Conservation (phyloP, 495 filamentous ascomycete genomes). For the Hamigera avellanea region DNA sequence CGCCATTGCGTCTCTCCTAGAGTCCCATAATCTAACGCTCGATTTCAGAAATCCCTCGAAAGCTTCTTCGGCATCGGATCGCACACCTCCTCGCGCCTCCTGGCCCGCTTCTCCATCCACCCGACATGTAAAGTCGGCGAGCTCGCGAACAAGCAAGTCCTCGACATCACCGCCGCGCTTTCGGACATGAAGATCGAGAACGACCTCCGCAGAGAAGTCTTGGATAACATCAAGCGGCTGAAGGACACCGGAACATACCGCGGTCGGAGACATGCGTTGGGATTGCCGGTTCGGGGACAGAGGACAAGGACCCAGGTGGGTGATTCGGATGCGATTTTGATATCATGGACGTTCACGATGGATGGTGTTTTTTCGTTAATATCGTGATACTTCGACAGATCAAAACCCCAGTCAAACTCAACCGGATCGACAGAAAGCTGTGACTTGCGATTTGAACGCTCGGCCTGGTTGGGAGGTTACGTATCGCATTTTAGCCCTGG, state of each 20-base stretch:
- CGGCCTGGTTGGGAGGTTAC: not conserved
- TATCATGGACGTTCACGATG: no score
- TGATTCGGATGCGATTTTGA: no score
- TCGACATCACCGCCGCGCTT: constrained; percentile 70
- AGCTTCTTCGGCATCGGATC: constrained; percentile 84
- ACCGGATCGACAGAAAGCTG: constrained; percentile 58
- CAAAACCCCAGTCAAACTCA: constrained; percentile 64
- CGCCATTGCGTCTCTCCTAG: no score
- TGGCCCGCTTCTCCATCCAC: constrained; percentile 82
- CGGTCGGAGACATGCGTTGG: constrained; percentile 82
- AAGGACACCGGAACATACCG: constrained; percentile 87
- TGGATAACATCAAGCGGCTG: constrained; percentile 76
- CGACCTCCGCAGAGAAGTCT: constrained; percentile 61
- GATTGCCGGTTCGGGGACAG: constrained; percentile 79
- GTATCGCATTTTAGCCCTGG: not conserved
- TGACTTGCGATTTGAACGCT: constrained; percentile 13
- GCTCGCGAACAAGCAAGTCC: constrained; percentile 58
- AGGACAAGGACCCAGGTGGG: constrained; percentile 68
- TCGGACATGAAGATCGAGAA: constrained; percentile 92
- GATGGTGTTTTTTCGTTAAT: constrained; percentile 5
- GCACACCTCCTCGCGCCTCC: constrained; percentile 55
- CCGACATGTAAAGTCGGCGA: constrained; percentile 62
- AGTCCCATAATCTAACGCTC: no score
- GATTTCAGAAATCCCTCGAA: constrained; percentile 75
- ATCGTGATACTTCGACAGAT: constrained; percentile 37